Percentiles rank a stretch among this genome's conserved stretches.
phyloP scores from a whole-genome alignment of 2,329 filamentous ascomycete species.

The Cercospora beticola region DNA sequence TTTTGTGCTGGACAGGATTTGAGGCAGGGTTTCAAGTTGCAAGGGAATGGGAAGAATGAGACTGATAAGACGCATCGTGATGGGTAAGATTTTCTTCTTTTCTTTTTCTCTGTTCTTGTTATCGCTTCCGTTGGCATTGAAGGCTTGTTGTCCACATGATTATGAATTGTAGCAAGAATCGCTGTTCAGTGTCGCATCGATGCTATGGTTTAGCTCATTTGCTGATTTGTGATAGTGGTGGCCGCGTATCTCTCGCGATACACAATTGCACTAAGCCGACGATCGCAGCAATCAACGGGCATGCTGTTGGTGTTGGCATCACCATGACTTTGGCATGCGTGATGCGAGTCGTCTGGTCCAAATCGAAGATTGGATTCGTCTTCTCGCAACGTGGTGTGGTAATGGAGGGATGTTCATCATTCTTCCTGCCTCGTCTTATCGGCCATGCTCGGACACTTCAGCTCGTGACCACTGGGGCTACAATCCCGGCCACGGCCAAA shows the following conservation, averaged over 20 bases:
- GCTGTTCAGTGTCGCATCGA: background rate
- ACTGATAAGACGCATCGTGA: constrained; percentile 28
- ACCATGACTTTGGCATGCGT: constrained; percentile 26
- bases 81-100: constrained; percentile 16
- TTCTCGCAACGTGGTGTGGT: constrained; percentile 26
- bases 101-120: background rate
- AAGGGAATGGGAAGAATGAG: constrained; percentile 24
- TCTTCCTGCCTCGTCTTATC: constrained; percentile 25
- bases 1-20: constrained; percentile 29
- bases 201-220: background rate
- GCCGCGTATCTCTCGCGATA: constrained; percentile 24
- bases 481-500: constrained; percentile 15
- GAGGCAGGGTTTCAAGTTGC: constrained; percentile 25
- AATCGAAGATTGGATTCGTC: constrained; percentile 27
- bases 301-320: constrained; percentile 27
- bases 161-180: background rate
- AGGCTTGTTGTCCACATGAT: too few relatives aligned
- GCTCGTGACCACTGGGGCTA: constrained; percentile 18
- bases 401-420: constrained; percentile 26
- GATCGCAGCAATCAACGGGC: constrained; percentile 26
- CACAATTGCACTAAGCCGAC: constrained; percentile 28
- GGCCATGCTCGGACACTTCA: constrained; percentile 21
- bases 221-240: constrained; percentile 13
- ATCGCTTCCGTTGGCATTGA: background rate
- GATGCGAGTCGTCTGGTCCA: constrained; percentile 24